These are phyloP conservation scores for Pyricularia pennisetigena DNA, from an alignment of 2,329 filamentous ascomycete species.

Conservation along the genomic window DNA sequence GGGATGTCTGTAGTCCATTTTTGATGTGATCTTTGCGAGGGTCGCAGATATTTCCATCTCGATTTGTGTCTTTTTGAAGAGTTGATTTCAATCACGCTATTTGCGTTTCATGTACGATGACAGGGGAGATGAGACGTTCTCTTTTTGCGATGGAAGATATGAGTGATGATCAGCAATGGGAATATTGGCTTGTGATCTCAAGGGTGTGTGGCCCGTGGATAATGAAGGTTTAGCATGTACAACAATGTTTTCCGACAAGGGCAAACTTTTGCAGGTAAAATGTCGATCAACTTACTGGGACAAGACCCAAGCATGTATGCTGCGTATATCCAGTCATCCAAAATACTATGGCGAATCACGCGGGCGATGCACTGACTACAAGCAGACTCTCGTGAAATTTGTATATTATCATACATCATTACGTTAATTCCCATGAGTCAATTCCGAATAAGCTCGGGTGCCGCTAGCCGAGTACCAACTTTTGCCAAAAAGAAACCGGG, in stretches of 20 bases:
- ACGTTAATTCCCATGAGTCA: neutral
- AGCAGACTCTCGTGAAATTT: neutral
- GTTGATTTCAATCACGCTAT: neutral
- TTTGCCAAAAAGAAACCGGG: neutral
- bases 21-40: neutral
- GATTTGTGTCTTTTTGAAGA: neutral
- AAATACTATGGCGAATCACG: neutral
- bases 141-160: neutral
- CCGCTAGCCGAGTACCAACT: neutral
- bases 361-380: neutral
- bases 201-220: neutral
- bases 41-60: neutral
- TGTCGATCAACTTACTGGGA: too few species aligned
- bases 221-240: neutral
- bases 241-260: neutral
- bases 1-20: neutral
- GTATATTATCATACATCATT: conserved; percentile 1
- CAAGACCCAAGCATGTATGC: too few species aligned
- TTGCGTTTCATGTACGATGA: neutral
- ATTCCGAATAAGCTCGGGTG: neutral
- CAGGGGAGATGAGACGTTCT: too few species aligned
- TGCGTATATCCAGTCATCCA: too few species aligned
- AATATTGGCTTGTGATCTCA: neutral
- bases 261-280: too few species aligned
- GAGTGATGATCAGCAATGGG: neutral